Evolutionary conservation across 352 stramenopile genomes (phyloP).

Genomic region (Phytophthora sansomeana): DNA sequence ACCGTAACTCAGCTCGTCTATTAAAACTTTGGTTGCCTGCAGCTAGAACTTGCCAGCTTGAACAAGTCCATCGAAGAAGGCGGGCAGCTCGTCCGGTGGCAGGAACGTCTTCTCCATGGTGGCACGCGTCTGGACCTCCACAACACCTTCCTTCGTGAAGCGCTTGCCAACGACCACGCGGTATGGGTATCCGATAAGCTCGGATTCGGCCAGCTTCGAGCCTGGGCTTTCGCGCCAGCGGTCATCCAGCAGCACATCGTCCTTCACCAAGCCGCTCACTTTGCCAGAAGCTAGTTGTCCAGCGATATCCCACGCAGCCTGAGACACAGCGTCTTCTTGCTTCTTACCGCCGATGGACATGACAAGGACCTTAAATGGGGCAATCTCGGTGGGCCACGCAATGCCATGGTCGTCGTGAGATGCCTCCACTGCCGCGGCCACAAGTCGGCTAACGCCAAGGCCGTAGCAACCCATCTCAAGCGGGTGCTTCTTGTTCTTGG

Average conservation of each 20-base stretch:
- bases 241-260: constrained; percentile 87
- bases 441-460: constrained; percentile 84
- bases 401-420: constrained; percentile 83
- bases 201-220: constrained; percentile 84
- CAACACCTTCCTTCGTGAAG: constrained; percentile 75
- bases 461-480: constrained; percentile 93
- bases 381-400: constrained; percentile 82
- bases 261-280: constrained; percentile 37
- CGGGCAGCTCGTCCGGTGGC: constrained; percentile 43
- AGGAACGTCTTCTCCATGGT: constrained; percentile 76
- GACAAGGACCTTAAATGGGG: constrained; percentile 83
- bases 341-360: constrained; percentile 77
- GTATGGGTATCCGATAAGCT: constrained; percentile 89
- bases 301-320: constrained; percentile 59
- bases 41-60: constrained; percentile 29
- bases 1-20: neutral
- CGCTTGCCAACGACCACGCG: constrained; percentile 86
- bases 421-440: constrained; percentile 84
- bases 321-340: constrained; percentile 53
- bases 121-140: constrained; percentile 76
- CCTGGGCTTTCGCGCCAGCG: constrained; percentile 83
- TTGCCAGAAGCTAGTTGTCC: constrained; percentile 50
- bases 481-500: constrained; percentile 56
- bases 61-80: constrained; percentile 45
- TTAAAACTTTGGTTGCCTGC: neutral